Conservation (phyloP, 2,329 filamentous ascomycete genomes). For the Cordyceps cateniannulata region DNA sequence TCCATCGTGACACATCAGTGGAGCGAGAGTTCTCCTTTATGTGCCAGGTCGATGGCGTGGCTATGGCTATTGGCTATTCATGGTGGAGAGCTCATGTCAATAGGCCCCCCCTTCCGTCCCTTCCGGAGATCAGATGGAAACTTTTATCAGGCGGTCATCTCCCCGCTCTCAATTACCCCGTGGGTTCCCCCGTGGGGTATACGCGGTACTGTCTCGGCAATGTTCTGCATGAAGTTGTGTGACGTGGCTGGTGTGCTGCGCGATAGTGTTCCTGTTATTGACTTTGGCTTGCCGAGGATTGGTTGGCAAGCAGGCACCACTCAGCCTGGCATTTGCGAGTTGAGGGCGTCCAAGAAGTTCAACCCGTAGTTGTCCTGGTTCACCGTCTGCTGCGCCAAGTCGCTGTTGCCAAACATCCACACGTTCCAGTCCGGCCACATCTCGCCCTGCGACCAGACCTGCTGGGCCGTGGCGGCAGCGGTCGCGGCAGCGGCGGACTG, state of each 20-base stretch:
- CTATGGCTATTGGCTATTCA: too few species aligned
- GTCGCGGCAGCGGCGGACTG: slow-evolving; percentile 2
- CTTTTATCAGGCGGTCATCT: neutral
- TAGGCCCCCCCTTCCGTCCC: neutral
- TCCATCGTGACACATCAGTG: neutral
- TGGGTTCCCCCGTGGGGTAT: slow-evolving; percentile 6
- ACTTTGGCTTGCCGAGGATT: too few species aligned
- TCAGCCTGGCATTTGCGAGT: slow-evolving; percentile 23
- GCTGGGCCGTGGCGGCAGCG: neutral
- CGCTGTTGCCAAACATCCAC: slow-evolving; percentile 22
- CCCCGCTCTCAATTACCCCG: slow-evolving; percentile 5
- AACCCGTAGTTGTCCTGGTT: slow-evolving; percentile 20
- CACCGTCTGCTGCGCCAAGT: slow-evolving; percentile 16
- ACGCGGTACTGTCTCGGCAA: neutral
- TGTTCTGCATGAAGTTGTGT: neutral
- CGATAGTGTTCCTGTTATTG: neutral
- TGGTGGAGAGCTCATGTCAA: neutral
- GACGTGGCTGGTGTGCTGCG: neutral
- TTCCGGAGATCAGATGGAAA: neutral
- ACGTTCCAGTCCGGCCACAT: slow-evolving; percentile 19
- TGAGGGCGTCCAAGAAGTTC: slow-evolving; percentile 21
- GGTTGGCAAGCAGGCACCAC: too few species aligned
- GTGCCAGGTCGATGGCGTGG: too few species aligned
- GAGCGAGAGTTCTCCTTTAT: neutral
- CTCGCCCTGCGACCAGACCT: slow-evolving; percentile 12